Evolutionary conservation across 305 asterid genomes (phyloP).

Genomic region (Fraxinus platypoda): DNA sequence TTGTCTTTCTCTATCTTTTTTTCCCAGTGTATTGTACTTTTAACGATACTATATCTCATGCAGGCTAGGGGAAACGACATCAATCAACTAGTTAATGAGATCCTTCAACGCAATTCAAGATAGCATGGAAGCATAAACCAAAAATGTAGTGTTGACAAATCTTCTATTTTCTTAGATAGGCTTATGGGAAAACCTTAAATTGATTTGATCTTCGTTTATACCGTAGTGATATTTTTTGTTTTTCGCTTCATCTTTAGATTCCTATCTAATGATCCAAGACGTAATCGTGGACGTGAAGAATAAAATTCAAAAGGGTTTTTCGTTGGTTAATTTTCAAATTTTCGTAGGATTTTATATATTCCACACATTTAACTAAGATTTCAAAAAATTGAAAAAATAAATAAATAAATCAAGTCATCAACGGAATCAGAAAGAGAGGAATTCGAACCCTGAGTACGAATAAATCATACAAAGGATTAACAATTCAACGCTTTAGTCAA

Average conservation of each 20-base stretch:
- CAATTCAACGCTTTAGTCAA: no score
- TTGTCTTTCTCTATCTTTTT: not conserved
- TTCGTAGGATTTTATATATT: no score
- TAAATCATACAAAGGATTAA: no score
- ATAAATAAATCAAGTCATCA: no score
- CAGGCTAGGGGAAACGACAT: constrained; percentile 64
- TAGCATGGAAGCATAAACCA: constrained; percentile 18
- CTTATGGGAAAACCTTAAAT: no score
- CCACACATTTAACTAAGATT: no score
- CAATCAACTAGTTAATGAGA: constrained; percentile 44
- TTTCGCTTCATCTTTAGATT: not conserved
- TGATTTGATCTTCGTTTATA: not conserved
- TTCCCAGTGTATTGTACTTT: not conserved
- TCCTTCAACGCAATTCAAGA: constrained; percentile 32
- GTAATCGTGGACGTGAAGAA: not conserved
- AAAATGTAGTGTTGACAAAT: not conserved
- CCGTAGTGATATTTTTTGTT: not conserved
- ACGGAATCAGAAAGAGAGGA: no score
- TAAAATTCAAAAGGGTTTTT: not conserved
- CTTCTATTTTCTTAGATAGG: not conserved
- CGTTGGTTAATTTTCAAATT: not conserved
- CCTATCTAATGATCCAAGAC: not conserved
- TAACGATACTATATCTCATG: constrained; percentile 17
- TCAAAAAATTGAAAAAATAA: no score
- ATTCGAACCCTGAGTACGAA: no score